Percentiles rank a stretch among this genome's conserved stretches.
phyloP scores from a whole-genome alignment of 2,329 filamentous ascomycete species.

The Sarocladium brachiariae region DNA sequence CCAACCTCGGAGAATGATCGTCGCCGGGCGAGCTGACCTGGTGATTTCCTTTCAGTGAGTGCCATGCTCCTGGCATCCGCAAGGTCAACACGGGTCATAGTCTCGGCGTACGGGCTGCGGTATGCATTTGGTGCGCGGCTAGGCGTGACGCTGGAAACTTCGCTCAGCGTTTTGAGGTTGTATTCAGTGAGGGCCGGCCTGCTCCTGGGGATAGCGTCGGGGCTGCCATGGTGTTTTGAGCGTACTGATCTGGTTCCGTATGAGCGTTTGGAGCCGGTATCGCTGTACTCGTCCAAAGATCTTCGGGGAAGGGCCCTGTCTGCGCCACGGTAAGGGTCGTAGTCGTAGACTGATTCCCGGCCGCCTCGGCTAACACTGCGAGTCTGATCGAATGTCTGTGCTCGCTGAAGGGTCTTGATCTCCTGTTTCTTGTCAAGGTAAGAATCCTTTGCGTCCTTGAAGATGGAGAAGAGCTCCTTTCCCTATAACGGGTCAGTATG shows the following conservation, averaged over 20 bases:
- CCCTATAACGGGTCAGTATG: constrained; percentile 45
- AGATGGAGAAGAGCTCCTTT: constrained; percentile 82
- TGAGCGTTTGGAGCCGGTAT: constrained; percentile 36
- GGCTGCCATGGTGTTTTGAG: constrained; percentile 21
- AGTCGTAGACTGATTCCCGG: constrained; percentile 21
- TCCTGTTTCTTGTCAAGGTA: constrained; percentile 83
- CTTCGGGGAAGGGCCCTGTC: constrained; percentile 15
- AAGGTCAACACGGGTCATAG: constrained; percentile 35
- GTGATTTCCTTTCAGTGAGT: constrained; percentile 10
- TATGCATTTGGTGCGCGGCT: constrained; percentile 36
- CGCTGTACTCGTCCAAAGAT: constrained; percentile 23
- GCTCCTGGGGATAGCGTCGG: constrained; percentile 23
- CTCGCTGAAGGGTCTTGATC: constrained; percentile 45
- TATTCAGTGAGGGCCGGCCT: constrained; percentile 40
- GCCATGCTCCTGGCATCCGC: constrained; percentile 22
- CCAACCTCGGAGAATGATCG: constrained; percentile 8
- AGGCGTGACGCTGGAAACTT: constrained; percentile 42
- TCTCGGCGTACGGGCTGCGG: constrained; percentile 28
- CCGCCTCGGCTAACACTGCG: constrained; percentile 14
- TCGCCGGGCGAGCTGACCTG: constrained; percentile 13
- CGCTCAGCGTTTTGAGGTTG: constrained; percentile 47
- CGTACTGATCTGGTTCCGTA: constrained; percentile 31
- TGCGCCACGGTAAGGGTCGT: constrained; percentile 25
- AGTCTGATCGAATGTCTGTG: constrained; percentile 46
- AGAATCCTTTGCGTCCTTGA: constrained; percentile 83